A percentile compares a stretch with the other conserved stretches of the same genome.
Evolutionary conservation across 805 yeast species (phyloP).

Genomic region (Barnettozyma populi): DNA sequence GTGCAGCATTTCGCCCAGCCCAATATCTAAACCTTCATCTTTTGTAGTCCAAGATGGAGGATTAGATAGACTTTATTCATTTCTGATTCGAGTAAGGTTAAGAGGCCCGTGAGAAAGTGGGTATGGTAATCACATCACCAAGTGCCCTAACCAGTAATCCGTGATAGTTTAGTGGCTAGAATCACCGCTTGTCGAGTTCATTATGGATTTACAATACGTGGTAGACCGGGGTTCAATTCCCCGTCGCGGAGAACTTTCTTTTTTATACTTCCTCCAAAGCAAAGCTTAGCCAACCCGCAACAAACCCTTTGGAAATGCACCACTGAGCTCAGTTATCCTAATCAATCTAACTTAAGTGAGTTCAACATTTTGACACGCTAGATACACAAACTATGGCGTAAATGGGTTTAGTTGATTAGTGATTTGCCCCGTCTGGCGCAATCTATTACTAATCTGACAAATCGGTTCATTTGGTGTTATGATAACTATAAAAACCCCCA

Average conservation of each 20-base stretch:
- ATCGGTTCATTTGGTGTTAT: background rate
- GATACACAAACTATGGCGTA: too few relatives aligned
- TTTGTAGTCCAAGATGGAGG: too few relatives aligned
- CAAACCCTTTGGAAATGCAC: too few relatives aligned
- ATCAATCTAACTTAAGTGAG: too few relatives aligned
- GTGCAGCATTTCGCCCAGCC: too few relatives aligned
- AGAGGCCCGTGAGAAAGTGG: background rate
- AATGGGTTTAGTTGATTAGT: background rate
- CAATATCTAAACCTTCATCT: too few relatives aligned
- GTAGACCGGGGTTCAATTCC: constrained; percentile 6
- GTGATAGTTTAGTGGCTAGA: constrained; percentile 5
- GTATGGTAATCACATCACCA: background rate
- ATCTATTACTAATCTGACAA: background rate
- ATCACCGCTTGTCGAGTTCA: constrained; percentile 3
- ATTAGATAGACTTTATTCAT: too few relatives aligned
- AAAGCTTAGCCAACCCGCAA: too few relatives aligned
- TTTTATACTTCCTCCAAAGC: background rate
- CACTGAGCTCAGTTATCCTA: too few relatives aligned
- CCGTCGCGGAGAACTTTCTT: background rate
- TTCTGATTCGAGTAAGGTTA: too few relatives aligned
- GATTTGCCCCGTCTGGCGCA: background rate
- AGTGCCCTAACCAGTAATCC: background rate
- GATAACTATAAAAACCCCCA: too few relatives aligned
- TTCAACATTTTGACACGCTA: too few relatives aligned
- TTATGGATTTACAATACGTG: background rate